phyloP scores from a whole-genome alignment of 768 basidiomycete species.

The Suillus cothurnatus region DNA sequence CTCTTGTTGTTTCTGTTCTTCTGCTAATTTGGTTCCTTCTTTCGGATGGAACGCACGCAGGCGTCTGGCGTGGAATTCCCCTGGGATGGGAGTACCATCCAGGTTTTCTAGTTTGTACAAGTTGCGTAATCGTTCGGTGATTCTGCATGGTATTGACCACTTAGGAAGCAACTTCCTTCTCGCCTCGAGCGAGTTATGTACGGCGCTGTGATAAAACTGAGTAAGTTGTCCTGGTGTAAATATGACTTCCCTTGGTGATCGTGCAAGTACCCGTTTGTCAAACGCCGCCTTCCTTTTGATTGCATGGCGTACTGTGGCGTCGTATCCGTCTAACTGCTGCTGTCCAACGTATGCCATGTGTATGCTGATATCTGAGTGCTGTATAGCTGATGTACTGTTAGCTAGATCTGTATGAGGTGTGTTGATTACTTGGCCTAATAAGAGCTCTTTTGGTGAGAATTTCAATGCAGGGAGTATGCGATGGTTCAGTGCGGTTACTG shows the following conservation, averaged over 20 bases:
- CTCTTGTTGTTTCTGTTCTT: too few species aligned
- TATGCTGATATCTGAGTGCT: too few species aligned
- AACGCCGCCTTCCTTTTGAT: slow-evolving; percentile 28
- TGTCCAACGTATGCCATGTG: too few species aligned
- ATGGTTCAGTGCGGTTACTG: too few species aligned
- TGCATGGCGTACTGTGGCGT: neutral
- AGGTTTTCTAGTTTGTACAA: rapidly evolving
- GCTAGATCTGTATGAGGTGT: too few species aligned
- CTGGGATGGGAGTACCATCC: rapidly evolving
- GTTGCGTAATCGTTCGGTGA: neutral
- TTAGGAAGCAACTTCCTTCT: slow-evolving; percentile 29
- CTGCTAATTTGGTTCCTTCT: too few species aligned
- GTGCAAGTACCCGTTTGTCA: slow-evolving; percentile 22
- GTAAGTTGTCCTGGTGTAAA: slow-evolving; percentile 33
- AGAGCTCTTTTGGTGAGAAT: too few species aligned
- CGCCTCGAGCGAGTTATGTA: slow-evolving; percentile 28
- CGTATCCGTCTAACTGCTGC: too few species aligned
- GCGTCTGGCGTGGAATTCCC: neutral
- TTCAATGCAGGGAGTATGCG: too few species aligned
- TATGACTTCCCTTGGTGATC: slow-evolving; percentile 18
- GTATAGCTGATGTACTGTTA: rapidly evolving
- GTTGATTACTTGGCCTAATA: too few species aligned
- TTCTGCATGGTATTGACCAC: slow-evolving; percentile 32
- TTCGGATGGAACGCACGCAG: too few species aligned
- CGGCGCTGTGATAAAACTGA: slow-evolving; percentile 30